phyloP scores from a whole-genome alignment of 305 asterid species.

The Ajuga reptans region DNA sequence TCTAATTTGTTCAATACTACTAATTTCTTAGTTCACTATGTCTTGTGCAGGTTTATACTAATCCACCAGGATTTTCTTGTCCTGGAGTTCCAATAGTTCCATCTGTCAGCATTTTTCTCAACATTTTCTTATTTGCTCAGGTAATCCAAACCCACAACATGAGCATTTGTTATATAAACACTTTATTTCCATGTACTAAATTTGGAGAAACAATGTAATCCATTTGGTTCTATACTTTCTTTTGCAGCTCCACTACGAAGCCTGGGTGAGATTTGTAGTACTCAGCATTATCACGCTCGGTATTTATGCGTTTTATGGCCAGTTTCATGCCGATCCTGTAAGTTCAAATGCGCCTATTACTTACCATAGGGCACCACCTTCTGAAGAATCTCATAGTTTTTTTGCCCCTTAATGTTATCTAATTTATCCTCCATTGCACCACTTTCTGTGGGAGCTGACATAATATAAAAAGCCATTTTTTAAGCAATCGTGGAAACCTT shows the following conservation, averaged over 20 bases:
- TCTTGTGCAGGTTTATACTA: slow-evolving; percentile 40
- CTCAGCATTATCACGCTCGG: slow-evolving; percentile 59
- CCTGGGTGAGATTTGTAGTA: slow-evolving; percentile 80
- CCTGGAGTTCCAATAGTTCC: slow-evolving; percentile 88
- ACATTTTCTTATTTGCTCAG: slow-evolving; percentile 87
- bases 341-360: slow-evolving; percentile 46
- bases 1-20: not conserved
- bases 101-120: slow-evolving; percentile 62
- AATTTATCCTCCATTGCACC: slow-evolving; percentile 1
- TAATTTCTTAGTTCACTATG: not conserved
- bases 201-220: slow-evolving; percentile 2
- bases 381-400: slow-evolving; percentile 40
- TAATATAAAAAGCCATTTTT: not conserved
- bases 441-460: not conserved
- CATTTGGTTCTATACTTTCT: slow-evolving; percentile 1
- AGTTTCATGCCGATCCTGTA: slow-evolving; percentile 71
- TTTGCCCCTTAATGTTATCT: slow-evolving; percentile 15
- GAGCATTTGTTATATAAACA: not conserved
- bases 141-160: slow-evolving; percentile 30
- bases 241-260: slow-evolving; percentile 86
- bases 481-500: not conserved
- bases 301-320: slow-evolving; percentile 76
- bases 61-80: slow-evolving; percentile 80
- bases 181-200: not conserved
- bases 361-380: slow-evolving; percentile 55